phyloP scores from a whole-genome alignment of 352 stramenopile species.

The Phytophthora aleatoria region DNA sequence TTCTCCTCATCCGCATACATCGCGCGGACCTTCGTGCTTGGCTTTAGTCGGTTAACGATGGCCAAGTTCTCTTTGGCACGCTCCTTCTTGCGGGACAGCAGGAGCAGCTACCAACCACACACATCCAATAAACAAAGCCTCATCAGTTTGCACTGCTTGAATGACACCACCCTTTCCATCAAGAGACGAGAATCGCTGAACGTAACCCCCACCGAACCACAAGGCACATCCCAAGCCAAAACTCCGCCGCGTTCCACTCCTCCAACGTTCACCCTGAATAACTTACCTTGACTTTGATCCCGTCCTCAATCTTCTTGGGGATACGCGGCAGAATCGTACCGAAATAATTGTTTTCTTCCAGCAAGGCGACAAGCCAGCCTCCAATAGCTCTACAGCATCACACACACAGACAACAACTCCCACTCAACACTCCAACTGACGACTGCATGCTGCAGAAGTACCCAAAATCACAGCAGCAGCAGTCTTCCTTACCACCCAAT shows the following conservation, averaged over 20 bases:
- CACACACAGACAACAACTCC: constrained; percentile 1
- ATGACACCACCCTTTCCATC: neutral
- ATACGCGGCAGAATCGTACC: constrained; percentile 96
- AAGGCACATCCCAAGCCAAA: constrained; percentile 18
- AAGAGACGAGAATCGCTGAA: constrained; percentile 10
- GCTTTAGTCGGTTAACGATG: constrained; percentile 79
- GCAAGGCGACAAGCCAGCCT: constrained; percentile 88
- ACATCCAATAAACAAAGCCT: neutral
- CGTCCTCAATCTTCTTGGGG: constrained; percentile 95
- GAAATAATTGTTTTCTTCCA: constrained; percentile 97
- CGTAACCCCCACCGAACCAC: constrained; percentile 31
- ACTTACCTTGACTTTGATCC: constrained; percentile 94
- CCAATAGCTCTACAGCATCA: constrained; percentile 87
- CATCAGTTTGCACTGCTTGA: neutral
- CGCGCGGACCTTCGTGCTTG: constrained; percentile 91
- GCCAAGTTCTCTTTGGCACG: constrained; percentile 67
- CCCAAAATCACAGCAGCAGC: constrained; percentile 19
- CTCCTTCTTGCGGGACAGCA: constrained; percentile 70
- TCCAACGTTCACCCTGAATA: neutral
- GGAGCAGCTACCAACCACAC: constrained; percentile 63
- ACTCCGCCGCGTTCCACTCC: neutral
- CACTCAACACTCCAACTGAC: constrained; percentile 10
- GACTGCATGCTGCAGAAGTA: constrained; percentile 29
- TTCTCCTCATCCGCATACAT: constrained; percentile 98
- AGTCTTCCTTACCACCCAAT: constrained; percentile 40